A percentile compares a stretch with the other conserved stretches of the same genome.
phyloP scores from a whole-genome alignment of 2,329 filamentous ascomycete genomes.

The Colletotrichum tofieldiae region DNA sequence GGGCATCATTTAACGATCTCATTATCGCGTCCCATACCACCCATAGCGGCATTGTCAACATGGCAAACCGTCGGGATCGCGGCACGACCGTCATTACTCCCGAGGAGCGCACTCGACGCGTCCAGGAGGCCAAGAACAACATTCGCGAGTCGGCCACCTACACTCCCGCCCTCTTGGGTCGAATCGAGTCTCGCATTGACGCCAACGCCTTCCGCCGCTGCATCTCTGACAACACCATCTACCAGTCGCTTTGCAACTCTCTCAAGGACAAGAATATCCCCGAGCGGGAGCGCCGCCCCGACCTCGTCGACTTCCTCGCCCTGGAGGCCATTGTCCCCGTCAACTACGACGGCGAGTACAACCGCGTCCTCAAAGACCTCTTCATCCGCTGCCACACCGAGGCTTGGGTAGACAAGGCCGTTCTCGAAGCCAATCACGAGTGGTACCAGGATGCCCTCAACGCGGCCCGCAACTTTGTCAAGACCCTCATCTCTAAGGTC shows the following conservation, averaged over 20 bases:
- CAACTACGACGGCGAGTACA: constrained; percentile 41
- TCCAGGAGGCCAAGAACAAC: constrained; percentile 9
- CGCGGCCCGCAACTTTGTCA: constrained; percentile 21
- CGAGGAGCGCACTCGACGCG: constrained; percentile 35
- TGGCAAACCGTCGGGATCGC: constrained; percentile 27
- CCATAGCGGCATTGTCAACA: background rate
- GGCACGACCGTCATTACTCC: constrained; percentile 23
- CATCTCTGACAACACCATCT: constrained; percentile 42
- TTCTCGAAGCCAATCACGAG: constrained; percentile 37
- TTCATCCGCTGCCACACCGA: constrained; percentile 33
- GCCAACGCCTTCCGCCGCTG: constrained; percentile 40
- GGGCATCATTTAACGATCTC: too few species aligned
- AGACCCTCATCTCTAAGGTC: constrained; percentile 15
- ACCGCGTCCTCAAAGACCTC: constrained; percentile 35
- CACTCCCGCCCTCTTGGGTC: constrained; percentile 34
- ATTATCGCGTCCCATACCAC: background rate
- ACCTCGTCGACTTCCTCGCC: constrained; percentile 41
- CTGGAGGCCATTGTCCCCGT: constrained; percentile 41
- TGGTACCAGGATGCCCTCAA: constrained; percentile 36
- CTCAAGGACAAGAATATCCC: constrained; percentile 40
- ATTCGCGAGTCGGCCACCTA: constrained; percentile 30
- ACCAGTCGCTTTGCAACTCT: constrained; percentile 37
- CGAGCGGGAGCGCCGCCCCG: constrained; percentile 37
- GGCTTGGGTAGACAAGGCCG: constrained; percentile 33
- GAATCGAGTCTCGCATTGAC: constrained; percentile 29